These are phyloP conservation scores for Diplodia corticola DNA, from an alignment of 2,329 filamentous ascomycete species.

Conservation along the genomic window DNA sequence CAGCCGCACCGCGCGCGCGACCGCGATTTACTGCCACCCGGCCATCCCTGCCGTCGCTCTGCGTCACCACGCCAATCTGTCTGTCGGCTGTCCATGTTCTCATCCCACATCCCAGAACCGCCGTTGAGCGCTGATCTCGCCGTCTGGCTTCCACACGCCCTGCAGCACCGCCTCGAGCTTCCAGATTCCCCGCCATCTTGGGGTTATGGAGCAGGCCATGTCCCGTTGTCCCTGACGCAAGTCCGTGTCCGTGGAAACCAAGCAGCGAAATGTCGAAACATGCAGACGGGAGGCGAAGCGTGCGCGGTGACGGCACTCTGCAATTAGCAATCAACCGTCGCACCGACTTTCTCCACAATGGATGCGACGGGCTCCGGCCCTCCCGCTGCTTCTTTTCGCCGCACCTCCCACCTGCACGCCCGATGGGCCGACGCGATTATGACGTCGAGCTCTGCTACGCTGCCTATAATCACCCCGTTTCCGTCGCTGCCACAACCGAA, in stretches of 20 bases:
- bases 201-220: not conserved
- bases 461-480: not conserved
- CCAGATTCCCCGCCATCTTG: not conserved
- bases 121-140: not conserved
- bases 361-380: not conserved
- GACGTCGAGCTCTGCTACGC: slow-evolving; percentile 17
- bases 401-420: not conserved
- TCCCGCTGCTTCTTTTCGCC: not conserved
- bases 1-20: too few relatives aligned
- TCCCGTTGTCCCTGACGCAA: not conserved
- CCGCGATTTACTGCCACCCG: not conserved
- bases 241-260: not conserved
- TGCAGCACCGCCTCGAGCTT: not conserved
- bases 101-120: not conserved
- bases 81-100: not conserved
- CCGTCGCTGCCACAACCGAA: not conserved
- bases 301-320: not conserved
- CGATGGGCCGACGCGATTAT: slow-evolving; percentile 22
- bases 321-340: not conserved
- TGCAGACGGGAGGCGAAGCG: not conserved
- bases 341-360: slow-evolving; percentile 5
- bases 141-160: not conserved
- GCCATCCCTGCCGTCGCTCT: not conserved
- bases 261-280: not conserved
- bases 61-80: not conserved